Conservation (phyloP, 2,329 filamentous ascomycete species). For the Nannizziopsis barbatae region DNA sequence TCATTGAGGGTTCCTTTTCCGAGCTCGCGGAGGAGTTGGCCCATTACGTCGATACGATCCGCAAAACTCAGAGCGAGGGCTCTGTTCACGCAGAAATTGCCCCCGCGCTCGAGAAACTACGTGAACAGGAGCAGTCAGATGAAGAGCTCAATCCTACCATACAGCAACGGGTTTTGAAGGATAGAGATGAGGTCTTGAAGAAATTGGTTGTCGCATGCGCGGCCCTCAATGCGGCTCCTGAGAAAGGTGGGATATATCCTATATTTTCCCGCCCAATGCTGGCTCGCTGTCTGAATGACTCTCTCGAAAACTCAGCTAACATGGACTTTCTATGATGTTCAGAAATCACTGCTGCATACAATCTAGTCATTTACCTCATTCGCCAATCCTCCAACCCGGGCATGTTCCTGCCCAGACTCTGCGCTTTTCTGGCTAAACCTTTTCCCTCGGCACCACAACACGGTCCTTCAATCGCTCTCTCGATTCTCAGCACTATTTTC, state of each 20-base stretch:
- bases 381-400: constrained; percentile 74
- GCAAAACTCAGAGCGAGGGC: constrained; percentile 47
- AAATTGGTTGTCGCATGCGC: constrained; percentile 73
- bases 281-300: constrained; percentile 3
- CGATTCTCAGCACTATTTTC: constrained; percentile 89
- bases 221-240: constrained; percentile 70
- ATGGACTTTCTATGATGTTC: constrained; percentile 13
- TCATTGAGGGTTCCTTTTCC: constrained; percentile 84
- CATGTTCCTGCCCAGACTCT: constrained; percentile 77
- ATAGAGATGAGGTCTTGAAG: constrained; percentile 75
- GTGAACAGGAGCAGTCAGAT: constrained; percentile 44
- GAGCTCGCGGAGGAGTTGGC: constrained; percentile 92
- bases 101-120: constrained; percentile 50
- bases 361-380: constrained; percentile 88
- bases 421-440: constrained; percentile 78
- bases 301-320: no score
- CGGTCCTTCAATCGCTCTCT: constrained; percentile 74
- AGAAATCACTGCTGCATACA: constrained; percentile 93
- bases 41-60: constrained; percentile 77
- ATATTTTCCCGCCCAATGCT: constrained; percentile 10
- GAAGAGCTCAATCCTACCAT: constrained; percentile 38
- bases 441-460: constrained; percentile 76
- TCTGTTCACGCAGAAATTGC: constrained; percentile 52
- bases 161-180: constrained; percentile 31
- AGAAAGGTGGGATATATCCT: constrained; percentile 52